Conservation (phyloP, 1,284 basidiomycete species). For the Pisolithus thermaeus region DNA sequence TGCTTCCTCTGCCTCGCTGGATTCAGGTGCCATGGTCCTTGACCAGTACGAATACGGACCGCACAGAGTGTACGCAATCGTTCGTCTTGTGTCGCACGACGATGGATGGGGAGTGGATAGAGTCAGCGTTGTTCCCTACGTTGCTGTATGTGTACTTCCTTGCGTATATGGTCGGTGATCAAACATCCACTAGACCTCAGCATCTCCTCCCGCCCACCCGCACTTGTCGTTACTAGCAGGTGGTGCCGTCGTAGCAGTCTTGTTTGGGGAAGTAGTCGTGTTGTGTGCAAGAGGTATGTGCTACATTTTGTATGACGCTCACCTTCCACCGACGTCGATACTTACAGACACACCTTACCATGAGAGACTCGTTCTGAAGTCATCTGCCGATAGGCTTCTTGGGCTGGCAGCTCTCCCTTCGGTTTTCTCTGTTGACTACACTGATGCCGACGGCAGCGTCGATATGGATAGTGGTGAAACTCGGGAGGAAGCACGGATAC, state of each 20-base stretch:
- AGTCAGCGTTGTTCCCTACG: conserved; percentile 61
- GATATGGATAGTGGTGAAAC: conserved; percentile 8
- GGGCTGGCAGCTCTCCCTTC: conserved; percentile 52
- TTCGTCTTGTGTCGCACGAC: conserved; percentile 34
- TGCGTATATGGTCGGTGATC: not conserved
- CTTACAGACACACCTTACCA: conserved; percentile 59
- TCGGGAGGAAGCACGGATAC: conserved; percentile 42
- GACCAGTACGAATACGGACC: conserved; percentile 38
- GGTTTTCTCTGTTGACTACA: conserved; percentile 21
- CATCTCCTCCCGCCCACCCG: conserved; percentile 64
- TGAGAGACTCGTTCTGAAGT: conserved; percentile 68
- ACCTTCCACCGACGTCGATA: not conserved
- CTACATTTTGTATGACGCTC: not conserved
- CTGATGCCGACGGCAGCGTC: conserved; percentile 11
- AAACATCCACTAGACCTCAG: conserved; percentile 46
- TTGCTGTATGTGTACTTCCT: conserved; percentile 50
- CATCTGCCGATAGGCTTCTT: conserved; percentile 58
- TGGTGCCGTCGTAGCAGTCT: conserved; percentile 53
- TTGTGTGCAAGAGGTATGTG: conserved; percentile 57
- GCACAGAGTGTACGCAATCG: conserved; percentile 60
- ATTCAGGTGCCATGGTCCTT: conserved; percentile 33
- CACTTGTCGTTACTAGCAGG: conserved; percentile 53
- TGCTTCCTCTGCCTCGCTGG: conserved; percentile 44
- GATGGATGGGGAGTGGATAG: conserved; percentile 26
- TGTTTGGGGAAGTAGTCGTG: conserved; percentile 75